Conservation (phyloP, 768 basidiomycete species). For the Tulasnella sp. region DNA sequence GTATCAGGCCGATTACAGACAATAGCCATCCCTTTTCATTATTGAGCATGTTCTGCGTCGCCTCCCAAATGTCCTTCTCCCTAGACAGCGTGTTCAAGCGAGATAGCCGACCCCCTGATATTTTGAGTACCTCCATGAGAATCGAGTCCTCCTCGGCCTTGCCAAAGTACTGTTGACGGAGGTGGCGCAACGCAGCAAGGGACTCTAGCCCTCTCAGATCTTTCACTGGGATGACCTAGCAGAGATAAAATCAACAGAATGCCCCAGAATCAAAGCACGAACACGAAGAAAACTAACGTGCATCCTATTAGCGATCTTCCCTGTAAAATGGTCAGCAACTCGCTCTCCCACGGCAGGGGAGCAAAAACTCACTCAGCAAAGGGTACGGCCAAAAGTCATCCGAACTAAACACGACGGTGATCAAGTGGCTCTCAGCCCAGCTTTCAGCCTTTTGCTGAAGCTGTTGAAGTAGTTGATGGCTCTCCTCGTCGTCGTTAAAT, state of each 20-base stretch:
- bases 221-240: conserved; percentile 63
- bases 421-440: conserved; percentile 75
- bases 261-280: too few species aligned
- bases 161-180: conserved; percentile 47
- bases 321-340: conserved; percentile 38
- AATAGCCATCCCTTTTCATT: conserved; percentile 77
- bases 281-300: conserved; percentile 43
- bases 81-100: conserved; percentile 66
- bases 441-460: conserved; percentile 81
- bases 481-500: conserved; percentile 73
- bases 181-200: conserved; percentile 51
- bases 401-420: conserved; percentile 10
- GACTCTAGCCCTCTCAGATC: conserved; percentile 64
- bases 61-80: conserved; percentile 56
- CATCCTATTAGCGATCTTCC: conserved; percentile 71
- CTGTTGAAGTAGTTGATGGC: conserved; percentile 71
- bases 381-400: conserved; percentile 59
- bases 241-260: not conserved
- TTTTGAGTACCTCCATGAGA: conserved; percentile 49
- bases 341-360: conserved; percentile 34
- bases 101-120: conserved; percentile 76
- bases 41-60: conserved; percentile 62
- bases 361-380: conserved; percentile 53
- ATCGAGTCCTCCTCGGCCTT: conserved; percentile 40
- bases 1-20: conserved; percentile 74